These are phyloP conservation scores for Lumnitzera racemosa DNA, from an alignment of 345 rosid genomes.

Conservation along the genomic window DNA sequence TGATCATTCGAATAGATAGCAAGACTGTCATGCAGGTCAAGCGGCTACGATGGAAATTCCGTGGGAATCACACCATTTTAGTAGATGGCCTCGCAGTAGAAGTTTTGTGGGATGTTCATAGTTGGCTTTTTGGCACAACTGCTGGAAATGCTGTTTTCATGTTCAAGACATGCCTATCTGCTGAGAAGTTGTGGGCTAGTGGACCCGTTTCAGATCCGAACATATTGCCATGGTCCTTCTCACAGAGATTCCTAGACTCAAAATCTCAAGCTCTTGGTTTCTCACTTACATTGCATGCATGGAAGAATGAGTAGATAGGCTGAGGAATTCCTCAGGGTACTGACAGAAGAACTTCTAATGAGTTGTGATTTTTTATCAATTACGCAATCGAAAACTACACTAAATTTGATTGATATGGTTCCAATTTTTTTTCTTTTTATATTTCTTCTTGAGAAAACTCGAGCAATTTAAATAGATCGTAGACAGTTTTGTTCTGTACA, in stretches of 20 bases:
- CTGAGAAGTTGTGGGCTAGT: slow-evolving; percentile 65
- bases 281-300: slow-evolving; percentile 74
- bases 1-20: slow-evolving; percentile 65
- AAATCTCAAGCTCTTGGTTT: slow-evolving; percentile 62
- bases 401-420: slow-evolving; percentile 22
- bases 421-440: slow-evolving; percentile 12
- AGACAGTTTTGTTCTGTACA: slow-evolving; percentile 25
- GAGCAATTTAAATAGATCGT: slow-evolving; percentile 24
- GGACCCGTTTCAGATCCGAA: slow-evolving; percentile 42
- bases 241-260: slow-evolving; percentile 57
- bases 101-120: slow-evolving; percentile 90
- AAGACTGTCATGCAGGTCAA: slow-evolving; percentile 76
- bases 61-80: slow-evolving; percentile 71
- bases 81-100: slow-evolving; percentile 73
- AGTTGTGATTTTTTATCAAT: slow-evolving; percentile 34
- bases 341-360: slow-evolving; percentile 35
- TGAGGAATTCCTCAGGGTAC: slow-evolving; percentile 26
- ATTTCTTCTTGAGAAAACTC: slow-evolving; percentile 8
- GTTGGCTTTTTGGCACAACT: slow-evolving; percentile 75
- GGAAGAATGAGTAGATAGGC: slow-evolving; percentile 68
- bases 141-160: slow-evolving; percentile 78
- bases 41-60: slow-evolving; percentile 76
- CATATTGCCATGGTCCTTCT: slow-evolving; percentile 43
- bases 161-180: slow-evolving; percentile 76
- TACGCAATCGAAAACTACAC: slow-evolving; percentile 30